Percentiles rank a stretch among this genome's conserved stretches.
Evolutionary conservation across 306 rosid species (phyloP).

Genomic region (Boehmeria nivea): DNA sequence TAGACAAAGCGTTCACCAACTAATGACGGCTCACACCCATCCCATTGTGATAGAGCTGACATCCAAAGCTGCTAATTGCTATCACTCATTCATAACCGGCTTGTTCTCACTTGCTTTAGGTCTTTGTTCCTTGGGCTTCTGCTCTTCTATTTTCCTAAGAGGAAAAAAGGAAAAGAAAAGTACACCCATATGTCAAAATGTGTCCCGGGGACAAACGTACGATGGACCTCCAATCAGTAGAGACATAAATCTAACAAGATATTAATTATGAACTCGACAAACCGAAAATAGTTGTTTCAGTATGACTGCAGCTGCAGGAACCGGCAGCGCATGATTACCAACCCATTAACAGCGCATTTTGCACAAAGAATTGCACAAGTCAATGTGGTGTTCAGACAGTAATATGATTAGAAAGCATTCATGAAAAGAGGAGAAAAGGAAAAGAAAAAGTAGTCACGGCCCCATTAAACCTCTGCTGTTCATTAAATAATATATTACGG

Average conservation of each 20-base stretch:
- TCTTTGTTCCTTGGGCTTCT: conserved; percentile 83
- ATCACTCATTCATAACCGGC: conserved; percentile 90
- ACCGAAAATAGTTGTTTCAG: too few species aligned
- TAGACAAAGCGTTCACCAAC: conserved; percentile 4
- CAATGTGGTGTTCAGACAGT: too few species aligned
- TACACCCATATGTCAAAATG: conserved; percentile 9
- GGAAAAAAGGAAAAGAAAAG: conserved; percentile 3
- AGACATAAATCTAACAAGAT: neutral
- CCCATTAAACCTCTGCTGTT: too few species aligned
- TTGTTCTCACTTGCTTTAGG: conserved; percentile 88
- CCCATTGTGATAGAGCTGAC: neutral
- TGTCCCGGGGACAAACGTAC: neutral
- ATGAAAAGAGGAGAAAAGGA: too few species aligned
- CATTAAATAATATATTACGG: too few species aligned
- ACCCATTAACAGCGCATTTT: too few species aligned
- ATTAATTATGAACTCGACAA: too few species aligned
- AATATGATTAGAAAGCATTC: too few species aligned
- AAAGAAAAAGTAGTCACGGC: too few species aligned
- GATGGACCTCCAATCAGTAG: neutral
- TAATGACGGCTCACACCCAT: neutral
- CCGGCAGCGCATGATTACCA: too few species aligned
- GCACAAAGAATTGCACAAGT: too few species aligned
- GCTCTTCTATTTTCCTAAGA: conserved; percentile 83
- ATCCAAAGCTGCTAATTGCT: conserved; percentile 16
- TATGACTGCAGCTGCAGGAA: too few species aligned